Conservation (phyloP, 495 filamentous ascomycete species). For the Penicillium cataractarum region DNA sequence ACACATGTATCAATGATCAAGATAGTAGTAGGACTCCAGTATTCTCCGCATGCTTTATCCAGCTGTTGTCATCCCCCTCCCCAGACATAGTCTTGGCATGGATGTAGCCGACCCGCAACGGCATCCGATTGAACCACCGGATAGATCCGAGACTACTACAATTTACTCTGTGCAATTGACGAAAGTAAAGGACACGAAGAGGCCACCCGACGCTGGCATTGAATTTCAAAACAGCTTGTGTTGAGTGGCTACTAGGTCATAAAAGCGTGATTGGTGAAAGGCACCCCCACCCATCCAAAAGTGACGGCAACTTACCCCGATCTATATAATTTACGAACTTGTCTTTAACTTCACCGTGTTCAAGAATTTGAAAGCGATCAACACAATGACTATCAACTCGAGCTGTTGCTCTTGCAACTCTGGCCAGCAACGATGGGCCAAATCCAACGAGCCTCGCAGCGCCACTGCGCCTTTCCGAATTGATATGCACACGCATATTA, state of each 20-base stretch:
- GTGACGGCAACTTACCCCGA: not conserved
- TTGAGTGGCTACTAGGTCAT: not conserved
- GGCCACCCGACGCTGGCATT: not conserved
- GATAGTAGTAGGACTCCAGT: not conserved
- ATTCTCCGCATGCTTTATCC: not conserved
- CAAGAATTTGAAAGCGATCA: not conserved
- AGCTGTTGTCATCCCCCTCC: not conserved
- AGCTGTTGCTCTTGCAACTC: not conserved
- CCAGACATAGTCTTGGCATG: not conserved
- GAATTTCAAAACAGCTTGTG: not conserved
- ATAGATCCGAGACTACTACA: slow-evolving; percentile 11
- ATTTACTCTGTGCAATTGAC: not conserved
- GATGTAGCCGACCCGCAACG: slow-evolving; percentile 11
- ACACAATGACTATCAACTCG: not conserved
- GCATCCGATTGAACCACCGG: slow-evolving; percentile 21
- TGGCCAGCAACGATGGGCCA: not conserved
- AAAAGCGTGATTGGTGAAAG: not conserved
- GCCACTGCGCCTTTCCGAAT: not conserved
- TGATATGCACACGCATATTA: not conserved
- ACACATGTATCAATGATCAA: not conserved
- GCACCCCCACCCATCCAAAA: not conserved
- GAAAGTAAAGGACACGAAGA: not conserved
- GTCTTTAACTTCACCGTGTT: not conserved
- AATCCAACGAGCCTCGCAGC: not conserved
- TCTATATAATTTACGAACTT: not conserved